Evolutionary conservation across 306 rosid species (phyloP).

Genomic region (Vicia sativa): DNA sequence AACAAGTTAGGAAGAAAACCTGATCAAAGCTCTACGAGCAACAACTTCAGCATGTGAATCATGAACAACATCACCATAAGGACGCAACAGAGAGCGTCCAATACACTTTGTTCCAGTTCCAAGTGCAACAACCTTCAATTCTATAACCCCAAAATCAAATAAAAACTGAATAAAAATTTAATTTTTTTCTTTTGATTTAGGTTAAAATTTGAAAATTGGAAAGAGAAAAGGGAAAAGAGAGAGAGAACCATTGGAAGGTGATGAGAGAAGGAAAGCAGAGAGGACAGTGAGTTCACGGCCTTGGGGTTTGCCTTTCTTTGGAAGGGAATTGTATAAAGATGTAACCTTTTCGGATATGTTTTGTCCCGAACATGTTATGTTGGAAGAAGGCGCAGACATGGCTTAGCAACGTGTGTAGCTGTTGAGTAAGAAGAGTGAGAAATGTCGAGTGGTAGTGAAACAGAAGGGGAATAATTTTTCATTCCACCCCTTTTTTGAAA

Average conservation of each 20-base stretch:
- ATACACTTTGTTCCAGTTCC: constrained; percentile 95
- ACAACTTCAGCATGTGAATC: constrained; percentile 92
- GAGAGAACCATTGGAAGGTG: constrained; percentile 66
- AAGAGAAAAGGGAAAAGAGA: constrained; percentile 25
- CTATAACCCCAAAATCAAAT: constrained; percentile 37
- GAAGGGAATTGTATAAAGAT: constrained; percentile 61
- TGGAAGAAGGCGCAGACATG: constrained; percentile 45
- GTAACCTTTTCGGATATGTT: constrained; percentile 60
- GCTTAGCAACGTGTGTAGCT: not conserved
- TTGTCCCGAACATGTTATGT: constrained; percentile 46
- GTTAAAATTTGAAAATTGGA: not conserved
- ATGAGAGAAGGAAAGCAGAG: constrained; percentile 82
- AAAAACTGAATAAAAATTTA: not conserved
- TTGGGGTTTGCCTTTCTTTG: constrained; percentile 93
- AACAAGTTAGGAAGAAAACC: constrained; percentile 47
- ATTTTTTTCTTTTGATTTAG: not conserved
- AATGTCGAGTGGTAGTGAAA: not conserved
- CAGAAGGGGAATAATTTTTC: not conserved
- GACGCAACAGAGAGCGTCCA: constrained; percentile 72
- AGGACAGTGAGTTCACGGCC: constrained; percentile 86
- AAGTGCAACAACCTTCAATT: constrained; percentile 69
- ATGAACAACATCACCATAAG: constrained; percentile 72
- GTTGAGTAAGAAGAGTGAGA: not conserved
- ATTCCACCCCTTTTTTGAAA: too few relatives aligned
- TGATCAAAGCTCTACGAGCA: constrained; percentile 77